Evolutionary conservation across 106 monocot genomes (phyloP), one percentile per base, ranked within the genome.

Genomic region (Platanthera zijinensis): DNA sequence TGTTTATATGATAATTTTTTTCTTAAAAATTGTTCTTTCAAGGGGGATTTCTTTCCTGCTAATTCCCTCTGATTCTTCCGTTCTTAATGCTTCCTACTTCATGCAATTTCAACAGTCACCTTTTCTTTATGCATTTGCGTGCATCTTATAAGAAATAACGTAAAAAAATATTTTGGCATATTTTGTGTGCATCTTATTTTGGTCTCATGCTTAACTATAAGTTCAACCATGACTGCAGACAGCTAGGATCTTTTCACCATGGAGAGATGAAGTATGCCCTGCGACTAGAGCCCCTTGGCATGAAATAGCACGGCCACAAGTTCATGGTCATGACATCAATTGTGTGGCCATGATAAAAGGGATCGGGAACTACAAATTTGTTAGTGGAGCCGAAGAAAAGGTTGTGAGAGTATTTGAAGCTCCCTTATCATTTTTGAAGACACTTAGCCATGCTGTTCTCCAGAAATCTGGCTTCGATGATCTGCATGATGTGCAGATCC

Each of bases 381-480:
- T 99, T 73, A 88, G 99, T 78, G 99, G 99, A 67, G 99, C 99
- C 66, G 99, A 99, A 84, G 99, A 99, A 87, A 99, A 99, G 79
- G 99, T 99, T 56, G 90, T 79, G 69, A 86, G 99, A 76, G 94
- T 92, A 72, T 99, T 99, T 80, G 94, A 94, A 86, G 92, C 99
- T 78, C 94, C 99, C 75, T 73, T 92, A 64, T 99, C 94, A 67
- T 99, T 99, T 86, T 83, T 99, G 78, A 94, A 90, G 83, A 92
- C 99, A 25, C 78, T 99, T 53, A 78, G 78, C 39, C 83, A 83
- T 85, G 85, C 92, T 46, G 83, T 70, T 75, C 45, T 74, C 48
- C 71, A 76, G 64, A 83, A 83, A 11, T 66, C 78, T 52, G 70
- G 53, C 45, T 71, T 79, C 39, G 88, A 90, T 62, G 77, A 88